Percentiles rank a stretch among this genome's conserved stretches.
Conservation (phyloP, 1,139 yeast genomes). For the Yamadazyma jaroonii region DNA sequence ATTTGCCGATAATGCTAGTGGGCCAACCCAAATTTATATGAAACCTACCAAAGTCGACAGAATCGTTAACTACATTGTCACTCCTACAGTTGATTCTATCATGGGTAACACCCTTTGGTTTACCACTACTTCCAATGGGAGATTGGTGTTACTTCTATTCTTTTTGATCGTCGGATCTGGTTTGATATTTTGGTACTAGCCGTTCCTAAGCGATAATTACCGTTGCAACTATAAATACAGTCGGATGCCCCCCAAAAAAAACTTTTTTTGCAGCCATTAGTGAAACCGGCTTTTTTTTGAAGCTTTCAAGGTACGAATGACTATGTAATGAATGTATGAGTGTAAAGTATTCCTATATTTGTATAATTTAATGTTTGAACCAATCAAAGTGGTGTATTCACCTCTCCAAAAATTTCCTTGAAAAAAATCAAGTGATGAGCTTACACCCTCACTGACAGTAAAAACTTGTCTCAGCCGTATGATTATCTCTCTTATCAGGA, state of each 20-base stretch:
- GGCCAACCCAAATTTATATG: constrained; percentile 45
- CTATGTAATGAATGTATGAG: constrained; percentile 1
- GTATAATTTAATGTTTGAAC: neutral
- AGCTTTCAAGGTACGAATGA: neutral
- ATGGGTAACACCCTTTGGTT: constrained; percentile 44
- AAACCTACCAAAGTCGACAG: constrained; percentile 40
- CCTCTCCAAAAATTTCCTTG: constrained; percentile 7
- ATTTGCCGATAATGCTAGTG: constrained; percentile 25
- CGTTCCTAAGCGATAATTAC: constrained; percentile 13
- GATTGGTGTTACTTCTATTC: constrained; percentile 20
- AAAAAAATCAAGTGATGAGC: constrained; percentile 5
- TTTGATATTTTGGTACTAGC: constrained; percentile 4
- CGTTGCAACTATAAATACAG: constrained; percentile 9
- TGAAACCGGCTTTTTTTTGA: neutral
- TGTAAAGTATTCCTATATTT: too few species aligned
- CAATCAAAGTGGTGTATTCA: neutral
- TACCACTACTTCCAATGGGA: constrained; percentile 37
- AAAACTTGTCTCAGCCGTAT: neutral
- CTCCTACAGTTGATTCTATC: constrained; percentile 30
- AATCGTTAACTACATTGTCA: constrained; percentile 24
- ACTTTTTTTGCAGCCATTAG: neutral
- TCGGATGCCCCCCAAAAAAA: neutral
- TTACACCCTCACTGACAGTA: constrained; percentile 1
- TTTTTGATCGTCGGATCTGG: constrained; percentile 7
- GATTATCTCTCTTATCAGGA: too few species aligned